Evolutionary conservation across 805 yeast genomes (phyloP).

Genomic region (Tetrapisispora iriomotensis): DNA sequence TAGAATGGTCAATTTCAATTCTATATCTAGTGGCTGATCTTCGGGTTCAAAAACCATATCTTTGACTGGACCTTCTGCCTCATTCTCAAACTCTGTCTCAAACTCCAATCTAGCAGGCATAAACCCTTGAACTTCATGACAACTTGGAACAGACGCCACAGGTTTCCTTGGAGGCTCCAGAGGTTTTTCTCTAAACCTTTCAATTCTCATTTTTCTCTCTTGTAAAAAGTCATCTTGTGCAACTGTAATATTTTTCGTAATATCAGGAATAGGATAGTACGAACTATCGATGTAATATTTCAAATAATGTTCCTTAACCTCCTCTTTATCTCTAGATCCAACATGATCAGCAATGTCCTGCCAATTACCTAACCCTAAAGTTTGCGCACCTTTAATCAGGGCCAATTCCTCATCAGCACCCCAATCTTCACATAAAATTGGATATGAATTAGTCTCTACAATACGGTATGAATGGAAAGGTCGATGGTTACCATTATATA

Average conservation of each 20-base stretch:
- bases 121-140: conserved; percentile 94
- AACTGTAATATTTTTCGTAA: conserved; percentile 59
- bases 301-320: conserved; percentile 76
- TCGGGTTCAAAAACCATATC: conserved; percentile 95
- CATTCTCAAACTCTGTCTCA: conserved; percentile 93
- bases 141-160: conserved; percentile 85
- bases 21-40: conserved; percentile 80
- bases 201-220: conserved; percentile 60
- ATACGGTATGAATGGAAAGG: conserved; percentile 91
- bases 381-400: conserved; percentile 84
- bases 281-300: conserved; percentile 57
- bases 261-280: conserved; percentile 82
- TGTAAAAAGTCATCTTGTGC: conserved; percentile 61
- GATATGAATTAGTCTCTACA: conserved; percentile 90
- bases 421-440: conserved; percentile 85
- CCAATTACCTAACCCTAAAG: conserved; percentile 92
- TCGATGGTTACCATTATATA: conserved; percentile 71
- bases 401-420: conserved; percentile 96
- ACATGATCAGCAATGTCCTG: conserved; percentile 95
- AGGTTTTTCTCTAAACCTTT: conserved; percentile 59
- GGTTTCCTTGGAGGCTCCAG: conserved; percentile 83
- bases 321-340: conserved; percentile 86
- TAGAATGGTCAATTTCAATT: conserved; percentile 74
- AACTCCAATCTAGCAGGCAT: conserved; percentile 99
- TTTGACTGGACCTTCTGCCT: conserved; percentile 87